Base-by-base conservation (phyloP, 768 basidiomycete species). In the Russula lepida region DNA sequence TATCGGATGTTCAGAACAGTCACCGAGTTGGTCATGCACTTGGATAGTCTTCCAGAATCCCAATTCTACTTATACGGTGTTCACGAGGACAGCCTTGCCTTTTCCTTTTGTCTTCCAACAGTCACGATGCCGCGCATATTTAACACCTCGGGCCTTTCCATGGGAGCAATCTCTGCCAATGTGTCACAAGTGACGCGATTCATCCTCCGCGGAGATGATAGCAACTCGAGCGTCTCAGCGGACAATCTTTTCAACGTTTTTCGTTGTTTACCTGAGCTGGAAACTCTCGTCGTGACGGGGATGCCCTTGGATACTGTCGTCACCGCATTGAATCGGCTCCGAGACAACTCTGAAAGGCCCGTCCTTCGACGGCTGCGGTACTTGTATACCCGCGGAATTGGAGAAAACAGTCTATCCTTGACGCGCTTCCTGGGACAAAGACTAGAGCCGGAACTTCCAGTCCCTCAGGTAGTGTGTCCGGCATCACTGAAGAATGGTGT, bases 381-480 rank as follows among this genome's bases (percentile, higher is more conserved):
- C 41, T 37, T 61, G 41, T 61, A 56, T 9, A 46, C 50, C n/a
- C 60, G 60, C 19, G 54, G 54, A 46, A 61, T 56, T n/a, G 60
- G 60, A 56, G 54, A 56, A n/a, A 56, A 21, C 39, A 23, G 39
- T 23, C 25, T 61, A 27, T 5, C 49, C 9, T 44, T 61, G 48
- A 56, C 54, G 6, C 60, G 60, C 41, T 61, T 61, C 41, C 55
- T 61, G 17, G 60, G 60, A 50, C 60, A 61, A 48, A 61, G 60
- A 49, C 39, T 61, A 23, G 60, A 61, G n/a, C 55, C 60, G 44
- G 60, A 61, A 17, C 60, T 61, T 46, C 60, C 60, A 44, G 60
- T 61, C 54, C 60, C 60, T 9, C 54, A 56, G 21, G 33, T 61
- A 11, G 54, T 61, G 12, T 61, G 60, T n/a, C 32, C 60, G 3